Evolutionary conservation across 441 rosid genomes (phyloP), one percentile per base, ranked within the genome.

Genomic region (Gossypium schwendimanii): DNA sequence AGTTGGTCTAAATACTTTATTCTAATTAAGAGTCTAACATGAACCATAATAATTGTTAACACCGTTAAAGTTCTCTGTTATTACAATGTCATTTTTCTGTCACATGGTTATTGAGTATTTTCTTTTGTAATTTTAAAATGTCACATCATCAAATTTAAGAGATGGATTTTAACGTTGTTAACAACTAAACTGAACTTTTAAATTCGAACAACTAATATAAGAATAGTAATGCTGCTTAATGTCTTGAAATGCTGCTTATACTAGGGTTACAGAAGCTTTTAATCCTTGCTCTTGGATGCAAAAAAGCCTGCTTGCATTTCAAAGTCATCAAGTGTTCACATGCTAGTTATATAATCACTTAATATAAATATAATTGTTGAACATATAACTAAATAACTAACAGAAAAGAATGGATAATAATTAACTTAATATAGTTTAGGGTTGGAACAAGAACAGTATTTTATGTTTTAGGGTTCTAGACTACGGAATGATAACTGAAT

Each of bases 311-410:
- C 54, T 44, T 44, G 33, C 69, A n/a, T 20, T 14, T 64, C 18
- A 21, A 33, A 3, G 18, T 64, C 31, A 44, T 64, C 14, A 64
- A 41, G 50, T 18, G 53, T 41, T 45, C 31, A 21, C 33, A 20
- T 63, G 50, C 50, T 17, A 63, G 47, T 36, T 17, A 9, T 63
- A 63, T 63, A 23, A 17, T 39, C 28, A 17, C 52, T 39, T 63
- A 6, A 64, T 44, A 64, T 41, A 64, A 63, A 63, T 63, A 21
- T 64, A 64, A 21, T 64, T 44, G 33, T 64, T 44, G 69, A 21
- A 4, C 31, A 6, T 64, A n/a, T n/a, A 60, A 28, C 64, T 60
- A 55, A 55, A 55, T 55, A 55, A 21, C 44, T 28, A 28, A 26
- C 18, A 6, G 21, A 60, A 60, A 60, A 28, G 17, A 26, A 59